Evolutionary conservation across 1,284 basidiomycete species (phyloP), one percentile per base, ranked within the genome.

Genomic region (Sporisorium iseilematis-ciliati): DNA sequence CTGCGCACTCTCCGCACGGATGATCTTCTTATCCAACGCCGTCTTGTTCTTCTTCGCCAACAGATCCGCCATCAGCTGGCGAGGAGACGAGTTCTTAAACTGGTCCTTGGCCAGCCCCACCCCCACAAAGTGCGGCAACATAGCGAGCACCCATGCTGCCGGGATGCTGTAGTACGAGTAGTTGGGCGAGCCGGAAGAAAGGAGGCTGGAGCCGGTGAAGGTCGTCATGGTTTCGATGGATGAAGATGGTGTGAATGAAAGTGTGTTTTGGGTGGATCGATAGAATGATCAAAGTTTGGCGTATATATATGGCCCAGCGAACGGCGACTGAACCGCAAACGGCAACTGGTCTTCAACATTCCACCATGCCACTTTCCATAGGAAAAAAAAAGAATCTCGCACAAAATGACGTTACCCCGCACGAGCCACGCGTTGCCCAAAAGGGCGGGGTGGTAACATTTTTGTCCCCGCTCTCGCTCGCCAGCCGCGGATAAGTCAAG

Each of bases 21-120:
- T 66, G n/a, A 67, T 64, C 51, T 67, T 75, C 54, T 61, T 50
- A 45, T 75, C 73, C 26, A 33, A 12, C 14, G 23, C 57, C 7
- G 73, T 71, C 65, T 75, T 75, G 64, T 53, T 45, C 60, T 70
- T 70, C 61, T 75, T 75, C 7, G 63, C 60, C 52, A 70, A 7
- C 20, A 75, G 53, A 23, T 75, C 67, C 48, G 65, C 59, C 16
- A 75, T 43, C 56, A 71, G 6, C 65, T 75, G 73, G 35, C 73
- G 66, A 12, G 73, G 73, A 3, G 50, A 18, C 0, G 51, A 20
- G 38, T 71, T 71, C 57, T 64, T 75, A 43, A 75, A 75, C 14
- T 43, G 45, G 4, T 56, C 68, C 31, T 64, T 54, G 20, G 73
- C 43, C 18, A 58, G 18, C 12, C 26, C 53, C 1, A 38, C 45